These are phyloP conservation scores for Edaphochlamys debaryana DNA, from an alignment of 139 green algal genomes.

Conservation along the genomic window DNA sequence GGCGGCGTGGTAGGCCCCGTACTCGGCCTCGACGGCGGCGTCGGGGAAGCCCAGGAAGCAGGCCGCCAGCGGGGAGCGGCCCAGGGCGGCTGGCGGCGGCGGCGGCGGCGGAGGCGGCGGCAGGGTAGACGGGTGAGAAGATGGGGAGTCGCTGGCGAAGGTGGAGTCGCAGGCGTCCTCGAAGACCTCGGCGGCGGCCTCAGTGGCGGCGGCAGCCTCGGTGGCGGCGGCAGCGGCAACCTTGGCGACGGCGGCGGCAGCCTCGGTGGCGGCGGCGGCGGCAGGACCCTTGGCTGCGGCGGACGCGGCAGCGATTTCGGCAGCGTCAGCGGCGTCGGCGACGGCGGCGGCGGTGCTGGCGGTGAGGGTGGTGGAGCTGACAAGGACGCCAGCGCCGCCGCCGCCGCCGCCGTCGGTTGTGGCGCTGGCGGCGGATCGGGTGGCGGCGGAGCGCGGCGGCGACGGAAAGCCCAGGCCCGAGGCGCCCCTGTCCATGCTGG, in stretches of 20 bases:
- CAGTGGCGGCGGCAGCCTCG: neutral
- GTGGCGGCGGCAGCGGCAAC: too few relatives aligned
- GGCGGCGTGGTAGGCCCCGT: neutral
- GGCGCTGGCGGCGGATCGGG: neutral
- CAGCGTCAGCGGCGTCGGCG: neutral
- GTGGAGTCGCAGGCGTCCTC: too few relatives aligned
- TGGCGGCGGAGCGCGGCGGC: neutral
- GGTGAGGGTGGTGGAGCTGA: neutral
- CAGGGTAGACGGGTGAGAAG: neutral
- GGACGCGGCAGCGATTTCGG: neutral
- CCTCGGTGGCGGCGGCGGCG: too few relatives aligned
- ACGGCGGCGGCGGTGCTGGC: neutral
- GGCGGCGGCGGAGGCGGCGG: neutral
- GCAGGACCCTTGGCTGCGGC: neutral
- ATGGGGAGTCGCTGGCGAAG: neutral
- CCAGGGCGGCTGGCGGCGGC: too few relatives aligned
- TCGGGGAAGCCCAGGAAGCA: constrained; percentile 13
- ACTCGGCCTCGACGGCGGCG: constrained; percentile 1
- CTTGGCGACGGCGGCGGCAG: too few relatives aligned
- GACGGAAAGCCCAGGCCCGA: too few relatives aligned
- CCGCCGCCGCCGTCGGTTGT: neutral
- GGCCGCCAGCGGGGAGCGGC: neutral
- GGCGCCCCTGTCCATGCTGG: neutral
- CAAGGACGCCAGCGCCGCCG: neutral
- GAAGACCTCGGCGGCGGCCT: neutral